Conservation (phyloP, 805 yeast species). For the Metschnikowia reukaufii region DNA sequence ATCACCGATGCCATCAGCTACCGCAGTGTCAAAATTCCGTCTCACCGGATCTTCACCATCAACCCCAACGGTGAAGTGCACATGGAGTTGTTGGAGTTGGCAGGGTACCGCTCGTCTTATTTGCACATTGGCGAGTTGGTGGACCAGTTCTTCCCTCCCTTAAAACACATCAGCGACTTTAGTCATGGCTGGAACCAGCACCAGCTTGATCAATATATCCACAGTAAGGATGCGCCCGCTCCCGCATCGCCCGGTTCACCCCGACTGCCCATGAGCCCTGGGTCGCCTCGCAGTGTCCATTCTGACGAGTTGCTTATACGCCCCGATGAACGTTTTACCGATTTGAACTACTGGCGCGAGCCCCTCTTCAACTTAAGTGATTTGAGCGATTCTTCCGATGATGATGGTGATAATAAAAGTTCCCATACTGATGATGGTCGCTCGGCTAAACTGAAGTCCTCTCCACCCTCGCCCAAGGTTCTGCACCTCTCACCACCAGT, state of each 20-base stretch:
- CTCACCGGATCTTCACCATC: slow-evolving; percentile 91
- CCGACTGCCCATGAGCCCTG: slow-evolving; percentile 23
- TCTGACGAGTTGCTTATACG: slow-evolving; percentile 29
- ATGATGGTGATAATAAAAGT: slow-evolving; percentile 22
- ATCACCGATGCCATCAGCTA: slow-evolving; percentile 96
- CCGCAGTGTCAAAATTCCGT: slow-evolving; percentile 89
- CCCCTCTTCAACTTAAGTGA: slow-evolving; percentile 67
- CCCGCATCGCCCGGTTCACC: slow-evolving; percentile 16
- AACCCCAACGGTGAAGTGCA: slow-evolving; percentile 97
- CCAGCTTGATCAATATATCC: slow-evolving; percentile 37
- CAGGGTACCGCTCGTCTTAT: slow-evolving; percentile 88
- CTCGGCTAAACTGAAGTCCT: slow-evolving; percentile 2
- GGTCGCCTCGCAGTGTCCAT: slow-evolving; percentile 23
- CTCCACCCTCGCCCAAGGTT: slow-evolving; percentile 10
- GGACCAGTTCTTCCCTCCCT: slow-evolving; percentile 95
- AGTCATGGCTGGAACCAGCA: slow-evolving; percentile 36
- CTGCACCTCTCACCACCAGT: slow-evolving; percentile 6
- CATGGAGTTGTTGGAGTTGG: slow-evolving; percentile 91
- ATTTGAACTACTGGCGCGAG: slow-evolving; percentile 90
- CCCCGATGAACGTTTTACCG: slow-evolving; percentile 68
- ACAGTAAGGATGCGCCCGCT: slow-evolving; percentile 16
- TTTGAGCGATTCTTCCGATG: slow-evolving; percentile 51
- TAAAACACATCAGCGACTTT: slow-evolving; percentile 32
- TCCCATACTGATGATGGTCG: neutral
- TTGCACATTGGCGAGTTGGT: slow-evolving; percentile 89